Evolutionary conservation across 345 rosid genomes (phyloP), one percentile per base, ranked within the genome.

Genomic region (Salix arbutifolia): DNA sequence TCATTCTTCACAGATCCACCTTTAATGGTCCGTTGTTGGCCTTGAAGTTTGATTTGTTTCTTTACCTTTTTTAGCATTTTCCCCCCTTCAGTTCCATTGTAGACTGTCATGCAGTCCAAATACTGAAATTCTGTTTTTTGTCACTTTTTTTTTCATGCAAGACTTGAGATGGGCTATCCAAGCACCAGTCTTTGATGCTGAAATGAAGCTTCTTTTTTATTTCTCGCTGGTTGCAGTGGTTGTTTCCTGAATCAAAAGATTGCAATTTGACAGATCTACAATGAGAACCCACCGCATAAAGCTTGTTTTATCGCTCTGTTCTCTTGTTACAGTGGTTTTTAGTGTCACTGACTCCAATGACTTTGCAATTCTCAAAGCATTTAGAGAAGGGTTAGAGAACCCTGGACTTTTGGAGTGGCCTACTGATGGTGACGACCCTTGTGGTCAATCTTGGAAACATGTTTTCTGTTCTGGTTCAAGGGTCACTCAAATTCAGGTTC

Each of bases 341-440:
- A 64, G 84, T 75, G 85, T 19, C 68, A 92, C 91, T 18, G 83
- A 92, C 78, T 81, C 91, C 4, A 82, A 77, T 23, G 94, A 92
- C 76, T 53, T 85, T 28, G 89, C 84, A 0, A 74, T 91, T 77
- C 84, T 92, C 50, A 79, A 84, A 70, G 80, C 88, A 84, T 86
- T 90, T 66, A 85, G 87, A 56, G 86, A 88, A 28, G 92, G 91
- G 69, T 85, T 92, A 65, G 84, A 85, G 78, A 92, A 92, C 60
- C 90, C 94, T 21, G 90, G 89, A 76, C 85, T 87, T 68, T 82
- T 92, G 53, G 73, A 83, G 69, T 92, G 97, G 97, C 94, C 97
- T 21, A 76, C 68, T n/a, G 74, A 70, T 75, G 90, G 86, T 18
- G 85, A 76, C 23, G 97, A 92, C 82, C 97, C 94, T 0, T 92